Base-by-base conservation (phyloP, 1,284 basidiomycete genomes). In the Ceratobasidium sp. region DNA sequence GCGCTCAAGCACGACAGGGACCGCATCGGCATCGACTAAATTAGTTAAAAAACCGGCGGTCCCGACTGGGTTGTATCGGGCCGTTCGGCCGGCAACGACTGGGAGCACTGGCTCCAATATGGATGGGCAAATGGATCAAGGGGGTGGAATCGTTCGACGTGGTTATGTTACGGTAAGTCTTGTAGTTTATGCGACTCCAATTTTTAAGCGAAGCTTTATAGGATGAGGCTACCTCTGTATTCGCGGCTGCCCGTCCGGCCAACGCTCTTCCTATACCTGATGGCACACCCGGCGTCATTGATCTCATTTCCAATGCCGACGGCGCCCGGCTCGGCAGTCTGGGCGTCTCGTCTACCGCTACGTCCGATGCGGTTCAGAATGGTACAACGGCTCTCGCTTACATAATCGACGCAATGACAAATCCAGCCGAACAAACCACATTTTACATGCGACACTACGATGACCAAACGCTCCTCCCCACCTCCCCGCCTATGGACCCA, bases 371-470 rank as follows among this genome's bases (percentile, higher is more conserved):
- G 6, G 16, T 68, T 14, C 10, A 7, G 27, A 52, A 68, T 23
- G 38, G 38, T 10, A 5, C 44, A 6, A 27, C 66, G 23, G 14
- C 52, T 20, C 66, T 68, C 23, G 20, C 23, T 12, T 35, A 44
- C 20, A 8, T 68, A 18, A 68, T 68, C 48, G 66, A 68, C 46
- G 46, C 66, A 14, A 68, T 44, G 10, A 41, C 66, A 3, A 48
- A 50, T 23, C 66, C 44, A 6, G 33, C 44, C 23, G 66, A 68
- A 12, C 66, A 68, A 52, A 52, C 44, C 10, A 68, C 66, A 50
- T 68, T 68, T 52, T 52, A 35, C 48, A 12, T 68, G 12, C 66
- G 30, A n/a, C 6, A 12, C 10, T 68, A 27, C 30, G 46, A 52
- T 4, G 66, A 68, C 44, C 66, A 68, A 46, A 48, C 66, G 3